phyloP scores from a whole-genome alignment of 108 stramenopile species.

The Stephanodiscus minutulus region DNA sequence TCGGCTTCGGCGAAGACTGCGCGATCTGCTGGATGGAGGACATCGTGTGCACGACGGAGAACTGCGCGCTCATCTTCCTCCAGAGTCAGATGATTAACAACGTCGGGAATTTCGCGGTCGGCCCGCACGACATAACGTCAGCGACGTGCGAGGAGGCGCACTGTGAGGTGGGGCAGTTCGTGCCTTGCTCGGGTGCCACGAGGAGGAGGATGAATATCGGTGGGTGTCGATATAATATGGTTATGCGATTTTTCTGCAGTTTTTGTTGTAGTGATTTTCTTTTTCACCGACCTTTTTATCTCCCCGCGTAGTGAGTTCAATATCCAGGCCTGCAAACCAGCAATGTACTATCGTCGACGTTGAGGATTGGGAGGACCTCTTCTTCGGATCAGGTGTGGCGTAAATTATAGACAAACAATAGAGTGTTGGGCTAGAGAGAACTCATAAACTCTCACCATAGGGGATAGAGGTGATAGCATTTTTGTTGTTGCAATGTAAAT shows the following conservation, averaged over 20 bases:
- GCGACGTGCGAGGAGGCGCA: conserved; percentile 53
- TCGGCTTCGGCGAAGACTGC: conserved; percentile 51
- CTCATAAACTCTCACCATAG: no score
- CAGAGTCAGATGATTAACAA: conserved; percentile 55
- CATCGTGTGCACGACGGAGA: conserved; percentile 53
- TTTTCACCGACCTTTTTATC: neutral
- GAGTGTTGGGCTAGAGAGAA: no score
- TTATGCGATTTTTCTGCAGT: no score
- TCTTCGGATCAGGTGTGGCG: conserved; percentile 39
- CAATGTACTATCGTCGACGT: conserved; percentile 52
- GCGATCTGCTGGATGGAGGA: conserved; percentile 61
- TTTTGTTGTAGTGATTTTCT: neutral
- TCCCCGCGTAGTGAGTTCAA: conserved; percentile 23
- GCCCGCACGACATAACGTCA: conserved; percentile 49
- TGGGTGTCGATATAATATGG: neutral
- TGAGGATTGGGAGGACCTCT: conserved; percentile 47
- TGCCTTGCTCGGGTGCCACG: conserved; percentile 44
- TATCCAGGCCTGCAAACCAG: conserved; percentile 38
- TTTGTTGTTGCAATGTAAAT: no score
- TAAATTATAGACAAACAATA: neutral
- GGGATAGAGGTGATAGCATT: no score
- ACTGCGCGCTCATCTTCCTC: conserved; percentile 59
- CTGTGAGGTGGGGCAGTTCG: conserved; percentile 50
- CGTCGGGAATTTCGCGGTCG: conserved; percentile 52
- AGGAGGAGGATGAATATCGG: conserved; percentile 51